These are phyloP conservation scores for Colletotrichum simmondsii DNA, from an alignment of 2,329 filamentous ascomycete species.

Conservation along the genomic window DNA sequence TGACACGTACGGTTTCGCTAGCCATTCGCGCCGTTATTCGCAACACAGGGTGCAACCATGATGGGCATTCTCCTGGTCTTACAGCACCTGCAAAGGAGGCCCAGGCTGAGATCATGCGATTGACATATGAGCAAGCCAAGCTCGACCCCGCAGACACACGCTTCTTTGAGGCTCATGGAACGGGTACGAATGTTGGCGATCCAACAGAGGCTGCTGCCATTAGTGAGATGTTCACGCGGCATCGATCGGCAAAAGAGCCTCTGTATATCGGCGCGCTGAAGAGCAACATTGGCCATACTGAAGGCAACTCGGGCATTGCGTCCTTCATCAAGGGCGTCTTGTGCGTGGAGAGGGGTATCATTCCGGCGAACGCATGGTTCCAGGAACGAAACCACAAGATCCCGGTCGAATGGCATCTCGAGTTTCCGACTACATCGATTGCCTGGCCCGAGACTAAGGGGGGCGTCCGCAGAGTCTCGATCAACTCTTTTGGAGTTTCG, in stretches of 20 bases:
- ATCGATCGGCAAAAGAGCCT: constrained; percentile 47
- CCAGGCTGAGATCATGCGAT: constrained; percentile 49
- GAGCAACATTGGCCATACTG: constrained; percentile 41
- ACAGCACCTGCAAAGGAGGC: constrained; percentile 41
- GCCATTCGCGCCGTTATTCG: constrained; percentile 52
- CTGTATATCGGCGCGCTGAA: constrained; percentile 25
- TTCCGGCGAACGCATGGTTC: constrained; percentile 43
- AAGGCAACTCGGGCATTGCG: constrained; percentile 33
- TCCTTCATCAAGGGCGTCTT: constrained; percentile 41
- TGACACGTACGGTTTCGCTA: constrained; percentile 67
- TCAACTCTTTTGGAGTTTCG: constrained; percentile 49
- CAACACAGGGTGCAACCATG: constrained; percentile 47
- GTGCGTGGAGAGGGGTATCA: constrained; percentile 41
- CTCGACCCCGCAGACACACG: constrained; percentile 41
- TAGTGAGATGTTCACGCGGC: constrained; percentile 51
- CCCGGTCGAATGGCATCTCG: constrained; percentile 38
- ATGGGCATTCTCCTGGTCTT: constrained; percentile 54
- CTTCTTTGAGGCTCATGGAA: constrained; percentile 61
- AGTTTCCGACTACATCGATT: constrained; percentile 42
- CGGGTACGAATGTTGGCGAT: constrained; percentile 65
- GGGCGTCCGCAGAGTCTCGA: constrained; percentile 58
- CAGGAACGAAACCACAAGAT: constrained; percentile 43
- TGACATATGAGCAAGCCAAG: constrained; percentile 45
- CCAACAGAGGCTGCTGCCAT: constrained; percentile 63
- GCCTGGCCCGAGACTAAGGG: constrained; percentile 38